A percentile compares a stretch with the other conserved stretches of the same genome.
These are phyloP conservation scores for Strobilomyces echinocephalus DNA, from an alignment of 768 basidiomycete species.

Conservation along the genomic window DNA sequence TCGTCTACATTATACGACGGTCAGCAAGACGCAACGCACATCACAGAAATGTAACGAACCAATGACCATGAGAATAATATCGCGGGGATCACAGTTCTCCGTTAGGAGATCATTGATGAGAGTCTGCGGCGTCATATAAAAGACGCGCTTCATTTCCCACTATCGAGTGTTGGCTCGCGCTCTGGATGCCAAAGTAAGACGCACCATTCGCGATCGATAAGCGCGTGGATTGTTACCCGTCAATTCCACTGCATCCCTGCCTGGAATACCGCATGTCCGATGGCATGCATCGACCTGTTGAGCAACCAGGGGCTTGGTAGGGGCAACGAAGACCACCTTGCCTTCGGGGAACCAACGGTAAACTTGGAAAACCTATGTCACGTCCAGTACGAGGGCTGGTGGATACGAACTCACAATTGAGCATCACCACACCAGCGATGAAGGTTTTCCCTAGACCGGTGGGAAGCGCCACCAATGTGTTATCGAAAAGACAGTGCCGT, in stretches of 20 bases:
- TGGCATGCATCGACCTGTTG: constrained; percentile 96
- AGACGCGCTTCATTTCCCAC: constrained; percentile 82
- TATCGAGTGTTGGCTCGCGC: constrained; percentile 23
- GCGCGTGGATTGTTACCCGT: constrained; percentile 66
- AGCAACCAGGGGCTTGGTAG: constrained; percentile 92
- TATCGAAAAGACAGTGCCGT: constrained; percentile 78
- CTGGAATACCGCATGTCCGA: constrained; percentile 88
- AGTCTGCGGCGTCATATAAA: constrained; percentile 97
- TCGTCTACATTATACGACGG: constrained; percentile 56
- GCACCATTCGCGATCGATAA: constrained; percentile 56
- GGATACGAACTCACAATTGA: constrained; percentile 64
- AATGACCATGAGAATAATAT: constrained; percentile 84
- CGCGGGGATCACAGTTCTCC: constrained; percentile 68
- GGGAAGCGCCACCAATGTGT: constrained; percentile 89
- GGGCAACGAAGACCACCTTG: constrained; percentile 92
- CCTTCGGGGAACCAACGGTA: constrained; percentile 92
- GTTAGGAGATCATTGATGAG: constrained; percentile 78
- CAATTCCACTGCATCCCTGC: constrained; percentile 77
- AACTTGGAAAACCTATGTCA: constrained; percentile 39
- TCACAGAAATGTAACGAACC: constrained; percentile 43
- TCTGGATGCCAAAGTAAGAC: constrained; percentile 18
- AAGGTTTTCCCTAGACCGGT: constrained; percentile 98
- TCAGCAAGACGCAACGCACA: constrained; percentile 3
- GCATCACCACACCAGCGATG: constrained; percentile 94
- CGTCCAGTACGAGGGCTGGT: not conserved